These are phyloP conservation scores for Acer negundo DNA, from an alignment of 345 rosid genomes.

Conservation along the genomic window DNA sequence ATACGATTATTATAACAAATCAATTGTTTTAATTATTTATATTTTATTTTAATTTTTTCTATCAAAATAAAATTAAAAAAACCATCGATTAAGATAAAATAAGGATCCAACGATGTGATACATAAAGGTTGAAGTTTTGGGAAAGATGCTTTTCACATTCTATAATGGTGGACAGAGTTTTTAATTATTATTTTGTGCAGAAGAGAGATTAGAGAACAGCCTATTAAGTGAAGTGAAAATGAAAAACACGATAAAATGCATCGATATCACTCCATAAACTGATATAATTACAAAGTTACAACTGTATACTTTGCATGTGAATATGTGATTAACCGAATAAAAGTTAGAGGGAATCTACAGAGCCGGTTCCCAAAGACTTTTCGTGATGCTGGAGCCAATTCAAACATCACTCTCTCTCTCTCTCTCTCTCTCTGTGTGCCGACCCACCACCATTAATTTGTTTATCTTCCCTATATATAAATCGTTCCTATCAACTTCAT, in stretches of 20 bases:
- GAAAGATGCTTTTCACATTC: slow-evolving; percentile 1
- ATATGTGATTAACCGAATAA: neutral
- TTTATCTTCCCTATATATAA: slow-evolving; percentile 2
- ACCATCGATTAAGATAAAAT: too few relatives aligned
- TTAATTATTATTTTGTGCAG: neutral
- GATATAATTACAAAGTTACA: neutral
- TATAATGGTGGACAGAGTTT: neutral
- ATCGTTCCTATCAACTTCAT: neutral
- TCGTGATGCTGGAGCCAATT: slow-evolving; percentile 6
- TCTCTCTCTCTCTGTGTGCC: slow-evolving; percentile 1
- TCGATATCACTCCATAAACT: neutral
- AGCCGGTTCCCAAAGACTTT: slow-evolving; percentile 30
- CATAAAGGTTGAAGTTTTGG: neutral
- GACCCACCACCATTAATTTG: neutral
- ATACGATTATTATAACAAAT: too few relatives aligned
- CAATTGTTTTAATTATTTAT: too few relatives aligned
- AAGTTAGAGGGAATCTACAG: slow-evolving; percentile 25
- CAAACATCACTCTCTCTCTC: neutral
- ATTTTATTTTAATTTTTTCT: too few relatives aligned
- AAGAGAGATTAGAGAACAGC: neutral
- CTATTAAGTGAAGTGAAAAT: neutral
- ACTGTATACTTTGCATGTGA: slow-evolving; percentile 2
- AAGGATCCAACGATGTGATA: neutral
- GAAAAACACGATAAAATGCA: slow-evolving; percentile 1
- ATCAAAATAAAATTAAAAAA: too few relatives aligned